Base-by-base conservation (phyloP, 2,329 filamentous ascomycete species). In the Didymella pomorum region DNA sequence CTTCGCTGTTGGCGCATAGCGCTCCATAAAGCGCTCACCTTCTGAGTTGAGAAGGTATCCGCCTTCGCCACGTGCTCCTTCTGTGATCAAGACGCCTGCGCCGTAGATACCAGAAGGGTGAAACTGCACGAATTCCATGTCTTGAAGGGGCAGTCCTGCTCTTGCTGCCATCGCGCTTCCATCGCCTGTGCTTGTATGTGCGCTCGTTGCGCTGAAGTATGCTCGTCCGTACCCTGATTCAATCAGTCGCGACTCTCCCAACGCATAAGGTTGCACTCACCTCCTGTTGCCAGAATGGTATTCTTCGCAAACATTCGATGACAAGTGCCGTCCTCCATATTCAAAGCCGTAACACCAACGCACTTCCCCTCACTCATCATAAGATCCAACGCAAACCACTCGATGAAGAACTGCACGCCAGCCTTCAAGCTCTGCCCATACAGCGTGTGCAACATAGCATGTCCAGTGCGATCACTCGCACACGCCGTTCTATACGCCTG, bases 81-180 rank as follows among this genome's bases (percentile, higher is more conserved):
- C 81, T 3, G 81, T 83, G 41, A 83, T 83, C 21, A 83, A 69
- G 35, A 74, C 80, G 14, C 80, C 81, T 23, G 81, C 81, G 25
- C 81, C 81, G 58, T 83, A 83, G 37, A 83, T 83, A 5, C 81
- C 81, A 33, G 79, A 79, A 1, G 80, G 81, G 61, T 83, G 81
- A 53, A 83, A 83, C 56, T 83, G 81, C 2, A 83, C 80, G 58
- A 83, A 83, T 57, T 83, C 81, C 73, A 83, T 79, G 61, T 82
- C 81, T 62, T 82, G 80, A 43, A 82, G 78, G 1, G 81, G 80
- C 4, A 83, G 68, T 9, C 80, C 80, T 5, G 81, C 81, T 64
- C 81, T 71, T 23, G 81, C 73, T 4, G 78, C 80, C 81, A 83
- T 83, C 10, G 81, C 80, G 51, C 79, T 82, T 18, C 81, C 81